Percentiles rank a stretch among this genome's conserved stretches.
These are phyloP conservation scores for Cnidoscolus chayamansa DNA, from an alignment of 441 rosid species.

Conservation along the genomic window DNA sequence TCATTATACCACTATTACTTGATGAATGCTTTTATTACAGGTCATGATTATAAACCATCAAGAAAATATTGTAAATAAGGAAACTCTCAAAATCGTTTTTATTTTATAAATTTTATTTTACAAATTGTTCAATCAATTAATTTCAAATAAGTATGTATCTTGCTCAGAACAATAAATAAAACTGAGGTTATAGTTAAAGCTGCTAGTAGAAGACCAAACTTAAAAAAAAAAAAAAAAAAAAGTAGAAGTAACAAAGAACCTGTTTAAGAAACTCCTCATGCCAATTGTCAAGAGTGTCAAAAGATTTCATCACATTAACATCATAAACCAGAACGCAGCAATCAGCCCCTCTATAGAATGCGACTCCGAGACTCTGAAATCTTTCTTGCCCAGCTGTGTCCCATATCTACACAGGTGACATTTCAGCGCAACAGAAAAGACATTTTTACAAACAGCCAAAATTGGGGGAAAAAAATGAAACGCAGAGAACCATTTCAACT, in stretches of 20 bases:
- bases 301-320: conserved; percentile 76
- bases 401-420: conserved; percentile 59
- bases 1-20: background rate
- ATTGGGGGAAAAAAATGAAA: conserved; percentile 1
- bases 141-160: no score
- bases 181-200: no score
- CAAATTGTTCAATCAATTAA: no score
- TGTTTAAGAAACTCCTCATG: conserved; percentile 90
- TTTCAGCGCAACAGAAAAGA: background rate
- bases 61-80: no score
- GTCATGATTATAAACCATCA: background rate
- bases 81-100: no score
- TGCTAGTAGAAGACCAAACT: no score
- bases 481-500: background rate
- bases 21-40: background rate
- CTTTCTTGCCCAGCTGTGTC: conserved; percentile 99
- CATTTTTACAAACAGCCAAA: conserved; percentile 1
- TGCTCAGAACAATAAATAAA: no score
- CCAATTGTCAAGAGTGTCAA: conserved; percentile 91
- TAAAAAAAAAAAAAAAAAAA: background rate
- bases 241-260: conserved; percentile 33
- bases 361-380: conserved; percentile 92
- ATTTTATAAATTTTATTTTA: no score
- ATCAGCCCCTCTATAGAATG: conserved; percentile 96
- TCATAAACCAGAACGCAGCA: conserved; percentile 95